Percentiles rank a stretch among this genome's conserved stretches.
Evolutionary conservation across 148 eudicot species (phyloP).

Genomic region (Euryodendron excelsum): DNA sequence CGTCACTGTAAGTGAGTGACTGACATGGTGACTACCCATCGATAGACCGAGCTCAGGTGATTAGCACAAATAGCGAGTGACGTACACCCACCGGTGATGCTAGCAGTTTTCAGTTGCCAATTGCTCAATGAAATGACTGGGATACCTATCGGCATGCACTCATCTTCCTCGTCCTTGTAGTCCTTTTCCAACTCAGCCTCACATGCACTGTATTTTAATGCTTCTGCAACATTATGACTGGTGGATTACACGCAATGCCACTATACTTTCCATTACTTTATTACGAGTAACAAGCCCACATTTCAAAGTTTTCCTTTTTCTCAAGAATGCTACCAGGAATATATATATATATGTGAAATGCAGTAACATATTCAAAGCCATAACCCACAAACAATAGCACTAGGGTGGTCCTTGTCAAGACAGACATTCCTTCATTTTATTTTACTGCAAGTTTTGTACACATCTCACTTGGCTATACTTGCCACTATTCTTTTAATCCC

Average conservation of each 20-base stretch:
- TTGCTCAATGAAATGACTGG: not conserved
- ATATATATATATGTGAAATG: too few relatives aligned
- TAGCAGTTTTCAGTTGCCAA: too few relatives aligned
- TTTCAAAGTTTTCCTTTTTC: not conserved
- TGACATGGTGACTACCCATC: too few relatives aligned
- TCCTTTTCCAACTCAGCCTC: slow-evolving; percentile 32
- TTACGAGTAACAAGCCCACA: not conserved
- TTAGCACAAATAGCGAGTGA: too few relatives aligned
- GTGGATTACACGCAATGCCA: slow-evolving; percentile 41
- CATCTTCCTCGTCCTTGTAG: not conserved
- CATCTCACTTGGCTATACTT: not conserved
- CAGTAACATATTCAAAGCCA: not conserved
- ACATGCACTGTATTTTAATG: slow-evolving; percentile 16
- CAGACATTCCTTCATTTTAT: not conserved
- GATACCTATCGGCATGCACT: not conserved
- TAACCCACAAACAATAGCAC: not conserved
- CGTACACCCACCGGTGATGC: too few relatives aligned
- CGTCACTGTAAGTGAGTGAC: too few relatives aligned
- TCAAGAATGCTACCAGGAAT: not conserved
- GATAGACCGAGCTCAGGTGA: too few relatives aligned
- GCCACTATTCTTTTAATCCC: not conserved
- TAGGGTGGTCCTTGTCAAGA: slow-evolving; percentile 11
- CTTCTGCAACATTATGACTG: slow-evolving; percentile 15
- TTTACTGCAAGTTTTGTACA: not conserved
- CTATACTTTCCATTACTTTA: slow-evolving; percentile 15